These are phyloP conservation scores for Avena atlantica DNA, from an alignment of 176 grass and related monocot species.

Conservation along the genomic window DNA sequence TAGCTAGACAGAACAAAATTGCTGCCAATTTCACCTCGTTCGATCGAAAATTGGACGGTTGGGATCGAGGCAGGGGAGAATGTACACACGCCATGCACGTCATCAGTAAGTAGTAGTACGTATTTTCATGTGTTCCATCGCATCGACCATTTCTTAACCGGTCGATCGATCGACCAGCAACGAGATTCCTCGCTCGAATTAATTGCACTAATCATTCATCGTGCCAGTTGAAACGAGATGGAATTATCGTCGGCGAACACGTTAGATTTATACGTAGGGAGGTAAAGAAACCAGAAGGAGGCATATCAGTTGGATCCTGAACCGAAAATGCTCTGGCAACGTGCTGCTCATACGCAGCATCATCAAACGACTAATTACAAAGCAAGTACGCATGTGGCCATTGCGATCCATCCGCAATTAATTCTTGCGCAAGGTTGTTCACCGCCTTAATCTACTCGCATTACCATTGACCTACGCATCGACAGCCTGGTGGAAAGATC, in stretches of 20 bases:
- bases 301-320: slow-evolving; percentile 27
- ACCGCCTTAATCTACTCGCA: slow-evolving; percentile 19
- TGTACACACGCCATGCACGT: not conserved
- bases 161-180: too few species aligned
- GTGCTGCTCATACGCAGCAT: slow-evolving; percentile 3
- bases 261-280: not conserved
- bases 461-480: slow-evolving; percentile 45
- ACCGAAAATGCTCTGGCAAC: slow-evolving; percentile 35
- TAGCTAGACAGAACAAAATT: not conserved
- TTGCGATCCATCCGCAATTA: too few species aligned
- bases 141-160: too few species aligned
- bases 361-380: too few species aligned
- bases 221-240: too few species aligned
- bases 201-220: too few species aligned
- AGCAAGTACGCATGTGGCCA: too few species aligned
- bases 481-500: slow-evolving; percentile 56
- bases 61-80: not conserved
- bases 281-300: slow-evolving; percentile 40
- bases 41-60: not conserved
- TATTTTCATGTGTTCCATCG: too few species aligned
- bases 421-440: not conserved
- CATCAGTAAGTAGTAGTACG: not conserved
- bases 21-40: not conserved
- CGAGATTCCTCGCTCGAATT: too few species aligned
- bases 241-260: too few species aligned